Evolutionary conservation across 179 eudicot genomes (phyloP).

Genomic region (Camellia oleifera): DNA sequence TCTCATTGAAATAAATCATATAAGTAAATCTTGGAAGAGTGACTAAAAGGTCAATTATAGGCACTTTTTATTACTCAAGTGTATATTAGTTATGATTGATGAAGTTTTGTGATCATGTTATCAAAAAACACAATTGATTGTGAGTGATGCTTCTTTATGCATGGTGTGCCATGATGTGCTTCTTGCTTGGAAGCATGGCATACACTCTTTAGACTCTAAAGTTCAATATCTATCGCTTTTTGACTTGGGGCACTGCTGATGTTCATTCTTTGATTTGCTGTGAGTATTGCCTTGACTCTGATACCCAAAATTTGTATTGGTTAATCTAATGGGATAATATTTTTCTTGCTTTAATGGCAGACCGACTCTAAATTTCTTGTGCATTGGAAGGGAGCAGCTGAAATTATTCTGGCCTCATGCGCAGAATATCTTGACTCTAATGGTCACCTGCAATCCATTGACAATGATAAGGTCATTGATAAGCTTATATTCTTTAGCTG

Average conservation of each 20-base stretch:
- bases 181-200: not conserved
- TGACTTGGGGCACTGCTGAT: too few relatives aligned
- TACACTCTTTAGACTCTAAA: not conserved
- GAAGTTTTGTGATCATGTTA: not conserved
- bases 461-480: slow-evolving; percentile 51
- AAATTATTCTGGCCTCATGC: slow-evolving; percentile 74
- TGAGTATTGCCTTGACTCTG: not conserved
- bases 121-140: not conserved
- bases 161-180: slow-evolving; percentile 8
- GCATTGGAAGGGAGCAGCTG: slow-evolving; percentile 99
- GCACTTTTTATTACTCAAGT: not conserved
- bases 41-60: not conserved
- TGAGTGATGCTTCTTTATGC: not conserved
- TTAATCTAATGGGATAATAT: not conserved
- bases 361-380: slow-evolving; percentile 63
- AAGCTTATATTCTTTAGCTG: not conserved
- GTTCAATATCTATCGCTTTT: not conserved
- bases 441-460: slow-evolving; percentile 54
- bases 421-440: slow-evolving; percentile 53
- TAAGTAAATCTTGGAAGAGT: not conserved
- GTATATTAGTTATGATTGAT: not conserved
- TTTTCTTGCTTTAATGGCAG: slow-evolving; percentile 32
- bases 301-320: not conserved
- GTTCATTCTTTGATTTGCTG: too few relatives aligned
- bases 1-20: not conserved